These are phyloP conservation scores for Lipomyces sp. DNA, from an alignment of 805 yeast species.

Conservation along the genomic window DNA sequence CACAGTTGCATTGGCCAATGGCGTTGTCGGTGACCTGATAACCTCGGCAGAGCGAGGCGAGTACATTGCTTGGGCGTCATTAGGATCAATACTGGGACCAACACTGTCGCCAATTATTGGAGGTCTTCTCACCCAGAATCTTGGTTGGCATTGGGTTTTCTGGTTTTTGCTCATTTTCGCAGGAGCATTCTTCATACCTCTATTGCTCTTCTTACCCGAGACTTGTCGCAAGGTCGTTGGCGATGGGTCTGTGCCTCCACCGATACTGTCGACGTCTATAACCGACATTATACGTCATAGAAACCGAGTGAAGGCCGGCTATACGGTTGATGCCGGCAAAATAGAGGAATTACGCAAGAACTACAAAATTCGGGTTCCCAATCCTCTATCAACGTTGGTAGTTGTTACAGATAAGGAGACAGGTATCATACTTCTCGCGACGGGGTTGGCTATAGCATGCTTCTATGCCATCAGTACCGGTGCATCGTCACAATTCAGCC, in stretches of 20 bases:
- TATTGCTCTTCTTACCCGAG: conserved; percentile 64
- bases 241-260: conserved; percentile 60
- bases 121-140: conserved; percentile 52
- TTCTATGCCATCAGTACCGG: conserved; percentile 10
- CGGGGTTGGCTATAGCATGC: not conserved
- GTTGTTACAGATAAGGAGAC: conserved; percentile 11
- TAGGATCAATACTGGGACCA: conserved; percentile 70
- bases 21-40: conserved; percentile 75
- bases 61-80: conserved; percentile 65
- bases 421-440: not conserved
- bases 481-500: conserved; percentile 6
- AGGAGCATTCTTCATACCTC: conserved; percentile 49
- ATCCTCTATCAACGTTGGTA: conserved; percentile 9
- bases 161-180: conserved; percentile 75
- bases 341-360: not conserved
- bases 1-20: conserved; percentile 68
- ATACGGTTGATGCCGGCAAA: not conserved
- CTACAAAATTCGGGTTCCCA: conserved; percentile 7
- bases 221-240: conserved; percentile 75
- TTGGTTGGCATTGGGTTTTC: conserved; percentile 77
- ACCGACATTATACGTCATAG: conserved; percentile 8
- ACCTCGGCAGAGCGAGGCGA: conserved; percentile 71
- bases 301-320: not conserved
- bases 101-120: conserved; percentile 80
- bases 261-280: conserved; percentile 3